Percentiles rank a stretch among this genome's conserved stretches.
These are phyloP conservation scores for Aegilops longissima DNA, from an alignment of 176 grass and related monocot species.

Conservation along the genomic window DNA sequence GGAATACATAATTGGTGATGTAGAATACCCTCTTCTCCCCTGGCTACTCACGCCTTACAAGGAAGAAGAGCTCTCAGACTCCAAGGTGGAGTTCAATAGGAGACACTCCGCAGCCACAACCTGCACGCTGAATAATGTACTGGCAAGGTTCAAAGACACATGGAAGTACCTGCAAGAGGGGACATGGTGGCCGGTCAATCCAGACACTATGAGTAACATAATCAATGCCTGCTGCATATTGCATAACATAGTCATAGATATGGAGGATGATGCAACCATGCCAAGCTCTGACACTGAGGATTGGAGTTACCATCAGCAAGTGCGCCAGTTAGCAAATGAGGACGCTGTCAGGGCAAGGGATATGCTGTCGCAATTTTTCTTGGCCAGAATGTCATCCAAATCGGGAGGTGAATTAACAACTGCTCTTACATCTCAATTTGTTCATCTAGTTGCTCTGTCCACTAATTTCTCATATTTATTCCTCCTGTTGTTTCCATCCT, in stretches of 20 bases:
- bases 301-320: not conserved
- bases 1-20: conserved; percentile 52
- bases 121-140: conserved; percentile 39
- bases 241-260: not conserved
- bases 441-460: not conserved
- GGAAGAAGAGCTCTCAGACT: conserved; percentile 35
- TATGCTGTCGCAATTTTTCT: not conserved
- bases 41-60: conserved; percentile 55
- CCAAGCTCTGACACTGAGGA: not conserved
- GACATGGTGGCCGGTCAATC: conserved; percentile 58
- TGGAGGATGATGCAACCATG: not conserved
- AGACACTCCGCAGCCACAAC: conserved; percentile 25
- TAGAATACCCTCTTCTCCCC: conserved; percentile 45
- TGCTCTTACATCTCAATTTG: not conserved
- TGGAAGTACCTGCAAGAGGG: conserved; percentile 45
- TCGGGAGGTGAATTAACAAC: not conserved
- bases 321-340: not conserved
- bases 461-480: not conserved
- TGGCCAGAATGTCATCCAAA: not conserved
- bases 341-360: not conserved
- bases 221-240: not conserved
- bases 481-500: not conserved
- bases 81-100: conserved; percentile 34
- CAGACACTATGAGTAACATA: too few species aligned
- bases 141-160: conserved; percentile 61